These are phyloP conservation scores for Podaxis sp. DNA, from an alignment of 768 basidiomycete species.

Conservation along the genomic window DNA sequence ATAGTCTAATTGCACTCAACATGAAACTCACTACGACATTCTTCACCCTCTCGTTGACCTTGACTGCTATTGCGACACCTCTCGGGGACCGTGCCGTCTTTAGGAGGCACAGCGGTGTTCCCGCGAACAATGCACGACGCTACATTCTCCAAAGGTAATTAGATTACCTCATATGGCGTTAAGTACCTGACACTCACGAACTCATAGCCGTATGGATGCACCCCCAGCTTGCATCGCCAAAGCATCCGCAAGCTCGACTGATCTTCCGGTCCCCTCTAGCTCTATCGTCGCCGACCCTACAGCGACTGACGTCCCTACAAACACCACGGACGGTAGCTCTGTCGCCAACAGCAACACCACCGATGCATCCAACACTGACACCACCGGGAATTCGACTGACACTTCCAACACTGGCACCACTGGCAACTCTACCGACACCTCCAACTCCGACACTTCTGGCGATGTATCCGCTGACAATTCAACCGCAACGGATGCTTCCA, in stretches of 20 bases:
- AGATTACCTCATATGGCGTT: conserved; percentile 13
- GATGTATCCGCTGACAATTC: conserved; percentile 5
- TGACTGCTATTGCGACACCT: conserved; percentile 31
- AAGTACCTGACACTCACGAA: background rate
- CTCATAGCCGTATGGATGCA: conserved; percentile 29
- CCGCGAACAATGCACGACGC: conserved; percentile 27
- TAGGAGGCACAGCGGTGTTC: conserved; percentile 29
- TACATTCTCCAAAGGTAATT: conserved; percentile 32
- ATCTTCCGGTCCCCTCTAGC: conserved; percentile 21
- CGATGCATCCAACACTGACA: conserved; percentile 8
- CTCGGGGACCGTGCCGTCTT: conserved; percentile 34
- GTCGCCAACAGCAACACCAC: background rate
- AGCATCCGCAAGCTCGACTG: conserved; percentile 21
- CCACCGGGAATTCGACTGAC: conserved; percentile 12
- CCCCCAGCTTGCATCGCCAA: conserved; percentile 33
- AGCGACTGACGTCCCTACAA: conserved; percentile 14
- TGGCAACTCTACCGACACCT: conserved; percentile 13
- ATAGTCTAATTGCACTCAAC: background rate
- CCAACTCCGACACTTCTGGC: conserved; percentile 18
- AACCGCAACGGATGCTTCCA: conserved; percentile 10
- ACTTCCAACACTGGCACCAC: conserved; percentile 19
- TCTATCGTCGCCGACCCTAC: conserved; percentile 22
- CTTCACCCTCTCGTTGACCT: conserved; percentile 28
- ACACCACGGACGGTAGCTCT: conserved; percentile 16
- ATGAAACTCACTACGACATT: conserved; percentile 31